Evolutionary conservation across 116 monocot genomes (phyloP).

Genomic region (Zostera marina): DNA sequence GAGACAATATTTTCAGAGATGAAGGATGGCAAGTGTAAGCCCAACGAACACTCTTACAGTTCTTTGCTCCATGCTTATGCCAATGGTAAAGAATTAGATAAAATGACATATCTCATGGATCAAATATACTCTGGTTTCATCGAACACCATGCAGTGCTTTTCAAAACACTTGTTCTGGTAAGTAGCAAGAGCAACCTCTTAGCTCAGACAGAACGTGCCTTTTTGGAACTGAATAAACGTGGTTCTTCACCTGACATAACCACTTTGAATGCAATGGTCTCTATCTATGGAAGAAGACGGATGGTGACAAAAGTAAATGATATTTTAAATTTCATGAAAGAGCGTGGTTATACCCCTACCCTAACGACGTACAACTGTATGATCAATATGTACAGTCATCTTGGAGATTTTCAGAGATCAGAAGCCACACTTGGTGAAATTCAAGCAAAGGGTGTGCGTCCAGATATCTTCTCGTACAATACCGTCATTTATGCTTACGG

Average conservation of each 20-base stretch:
- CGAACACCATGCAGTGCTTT: slow-evolving; percentile 46
- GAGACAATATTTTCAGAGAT: slow-evolving; percentile 74
- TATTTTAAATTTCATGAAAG: slow-evolving; percentile 58
- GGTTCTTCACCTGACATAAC: slow-evolving; percentile 63
- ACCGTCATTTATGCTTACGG: slow-evolving; percentile 88
- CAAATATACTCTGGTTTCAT: slow-evolving; percentile 57
- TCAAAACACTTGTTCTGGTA: slow-evolving; percentile 79
- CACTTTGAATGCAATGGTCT: slow-evolving; percentile 85
- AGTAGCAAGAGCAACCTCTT: slow-evolving; percentile 78
- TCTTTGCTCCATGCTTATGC: slow-evolving; percentile 91
- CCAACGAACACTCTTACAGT: slow-evolving; percentile 67
- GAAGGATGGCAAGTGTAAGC: slow-evolving; percentile 54
- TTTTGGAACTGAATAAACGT: slow-evolving; percentile 52
- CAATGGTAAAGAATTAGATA: slow-evolving; percentile 49
- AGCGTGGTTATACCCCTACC: slow-evolving; percentile 45
- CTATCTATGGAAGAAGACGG: slow-evolving; percentile 72
- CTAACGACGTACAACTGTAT: slow-evolving; percentile 72
- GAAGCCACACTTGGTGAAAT: slow-evolving; percentile 71
- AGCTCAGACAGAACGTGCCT: slow-evolving; percentile 52
- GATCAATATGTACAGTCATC: slow-evolving; percentile 62
- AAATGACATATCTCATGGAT: slow-evolving; percentile 34
- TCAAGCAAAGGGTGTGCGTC: slow-evolving; percentile 31
- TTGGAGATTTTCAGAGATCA: slow-evolving; percentile 56
- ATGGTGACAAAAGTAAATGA: slow-evolving; percentile 64
- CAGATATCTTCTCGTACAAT: slow-evolving; percentile 83